Percentiles rank a stretch among this genome's conserved stretches.
Evolutionary conservation across 352 stramenopile genomes (phyloP).

Genomic region (Phytopythium litorale): DNA sequence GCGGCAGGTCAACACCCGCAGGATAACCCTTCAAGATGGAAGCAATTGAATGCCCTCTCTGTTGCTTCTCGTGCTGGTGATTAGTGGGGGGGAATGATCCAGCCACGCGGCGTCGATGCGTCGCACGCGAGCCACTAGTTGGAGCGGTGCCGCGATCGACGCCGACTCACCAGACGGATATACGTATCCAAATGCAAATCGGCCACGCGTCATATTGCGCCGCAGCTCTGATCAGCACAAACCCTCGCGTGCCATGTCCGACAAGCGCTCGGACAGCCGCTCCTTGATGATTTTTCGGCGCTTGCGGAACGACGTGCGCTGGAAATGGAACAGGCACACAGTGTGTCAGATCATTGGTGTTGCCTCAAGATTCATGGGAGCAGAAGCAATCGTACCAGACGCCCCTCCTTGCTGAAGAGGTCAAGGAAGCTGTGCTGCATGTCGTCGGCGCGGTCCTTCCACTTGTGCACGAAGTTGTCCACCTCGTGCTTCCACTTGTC

Average conservation of each 20-base stretch:
- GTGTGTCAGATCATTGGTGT: neutral
- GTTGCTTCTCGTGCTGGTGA: neutral
- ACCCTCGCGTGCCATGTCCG: conserved; percentile 72
- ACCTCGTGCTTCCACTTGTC: conserved; percentile 83
- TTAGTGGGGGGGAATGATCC: neutral
- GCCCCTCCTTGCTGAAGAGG: conserved; percentile 73
- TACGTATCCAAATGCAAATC: neutral
- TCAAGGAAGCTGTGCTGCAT: conserved; percentile 78
- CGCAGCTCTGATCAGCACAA: conserved; percentile 42
- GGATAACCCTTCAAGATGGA: neutral
- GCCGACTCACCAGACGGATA: neutral
- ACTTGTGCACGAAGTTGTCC: conserved; percentile 74
- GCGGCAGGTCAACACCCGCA: neutral
- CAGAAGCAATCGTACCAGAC: conserved; percentile 38
- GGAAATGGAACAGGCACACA: conserved; percentile 1
- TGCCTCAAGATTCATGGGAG: neutral
- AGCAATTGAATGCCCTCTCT: neutral
- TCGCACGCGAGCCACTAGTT: neutral
- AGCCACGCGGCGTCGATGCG: neutral
- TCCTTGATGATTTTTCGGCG: conserved; percentile 83
- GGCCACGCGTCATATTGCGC: neutral
- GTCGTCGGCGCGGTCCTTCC: conserved; percentile 72
- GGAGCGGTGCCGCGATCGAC: neutral
- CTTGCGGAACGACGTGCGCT: conserved; percentile 74
- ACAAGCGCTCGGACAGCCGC: conserved; percentile 59